Evolutionary conservation across 768 basidiomycete genomes (phyloP).

Genomic region (Vishniacozyma victoriae): DNA sequence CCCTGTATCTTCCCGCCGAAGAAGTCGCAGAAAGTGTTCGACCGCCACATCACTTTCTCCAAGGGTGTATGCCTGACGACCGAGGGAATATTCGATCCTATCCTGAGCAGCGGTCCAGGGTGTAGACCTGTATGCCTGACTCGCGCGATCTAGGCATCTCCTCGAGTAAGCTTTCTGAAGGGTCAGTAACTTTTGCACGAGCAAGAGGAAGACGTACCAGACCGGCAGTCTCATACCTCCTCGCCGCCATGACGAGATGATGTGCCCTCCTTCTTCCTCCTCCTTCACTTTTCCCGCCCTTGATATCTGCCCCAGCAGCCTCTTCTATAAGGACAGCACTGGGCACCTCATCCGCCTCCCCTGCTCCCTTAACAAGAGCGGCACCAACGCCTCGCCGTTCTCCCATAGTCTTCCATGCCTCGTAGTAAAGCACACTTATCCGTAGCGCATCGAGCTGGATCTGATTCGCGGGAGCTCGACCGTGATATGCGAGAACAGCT

Average conservation of each 20-base stretch:
- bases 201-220: constrained; percentile 38
- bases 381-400: constrained; percentile 36
- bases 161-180: constrained; percentile 48
- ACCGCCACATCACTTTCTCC: constrained; percentile 75
- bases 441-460: constrained; percentile 44
- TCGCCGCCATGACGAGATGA: constrained; percentile 47
- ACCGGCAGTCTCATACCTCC: constrained; percentile 49
- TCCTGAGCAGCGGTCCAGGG: constrained; percentile 45
- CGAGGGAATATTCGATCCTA: constrained; percentile 51
- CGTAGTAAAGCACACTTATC: constrained; percentile 46
- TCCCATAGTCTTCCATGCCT: constrained; percentile 39
- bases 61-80: constrained; percentile 81
- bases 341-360: constrained; percentile 49
- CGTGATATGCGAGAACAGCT: constrained; percentile 32
- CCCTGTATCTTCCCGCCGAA: constrained; percentile 50
- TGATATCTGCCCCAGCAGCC: constrained; percentile 46
- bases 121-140: constrained; percentile 39
- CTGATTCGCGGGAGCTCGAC: constrained; percentile 19
- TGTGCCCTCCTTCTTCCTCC: constrained; percentile 41
- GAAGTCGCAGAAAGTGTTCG: constrained; percentile 65
- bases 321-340: constrained; percentile 50
- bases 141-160: constrained; percentile 46
- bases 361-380: constrained; percentile 43
- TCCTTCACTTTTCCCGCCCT: constrained; percentile 27
- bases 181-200: no score